Evolutionary conservation across 2,329 filamentous ascomycete species (phyloP), one percentile per base, ranked within the genome.

Genomic region (Aureobasidium namibiae): DNA sequence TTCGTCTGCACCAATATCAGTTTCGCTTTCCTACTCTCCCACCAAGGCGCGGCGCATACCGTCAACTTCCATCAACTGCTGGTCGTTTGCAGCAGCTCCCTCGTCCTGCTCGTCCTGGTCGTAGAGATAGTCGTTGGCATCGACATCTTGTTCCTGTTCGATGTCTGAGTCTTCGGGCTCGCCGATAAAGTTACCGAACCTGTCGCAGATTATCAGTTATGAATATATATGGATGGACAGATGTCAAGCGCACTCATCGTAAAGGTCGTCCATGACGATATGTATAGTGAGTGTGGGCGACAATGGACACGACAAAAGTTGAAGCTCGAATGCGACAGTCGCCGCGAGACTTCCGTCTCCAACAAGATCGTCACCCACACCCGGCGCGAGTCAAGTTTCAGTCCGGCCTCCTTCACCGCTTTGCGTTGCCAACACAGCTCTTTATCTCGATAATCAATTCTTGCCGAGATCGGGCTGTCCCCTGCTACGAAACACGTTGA

Each of bases 171-270:
- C 88, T 72, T 86, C 87, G 69, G 90, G 90, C 75, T 96, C 94
- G 70, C 94, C 94, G 72, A 97, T 96, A 76, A 94, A 97, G 78
- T 97, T 97, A 70, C 92, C 92, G 77, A 97, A 97, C 80, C 90
- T 95, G 66, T 26, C 36, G 33, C 21, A 34, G 45, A 41, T 61
- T 6, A 21, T 46, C 10, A 58, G 33, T 39, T 21, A 13, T 53
- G 53, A 66, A 65, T 56, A 44, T 29, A 31, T 54, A 13, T 31
- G 42, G 48, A 45, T 1, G 16, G n/a, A 10, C 41, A 23, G 63
- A 10, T 9, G 36, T 23, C 29, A 11, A 9, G 61, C 62, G 65
- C 78, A 95, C 90, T 97, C 92, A 78, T 97, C 92, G 74, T 97
- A 96, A 67, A 96, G 85, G 75, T 96, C 92, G 79, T 96, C 92